phyloP scores from a whole-genome alignment of 192 early-diverging fungal genomes.

The Backusella parvicylindrica region DNA sequence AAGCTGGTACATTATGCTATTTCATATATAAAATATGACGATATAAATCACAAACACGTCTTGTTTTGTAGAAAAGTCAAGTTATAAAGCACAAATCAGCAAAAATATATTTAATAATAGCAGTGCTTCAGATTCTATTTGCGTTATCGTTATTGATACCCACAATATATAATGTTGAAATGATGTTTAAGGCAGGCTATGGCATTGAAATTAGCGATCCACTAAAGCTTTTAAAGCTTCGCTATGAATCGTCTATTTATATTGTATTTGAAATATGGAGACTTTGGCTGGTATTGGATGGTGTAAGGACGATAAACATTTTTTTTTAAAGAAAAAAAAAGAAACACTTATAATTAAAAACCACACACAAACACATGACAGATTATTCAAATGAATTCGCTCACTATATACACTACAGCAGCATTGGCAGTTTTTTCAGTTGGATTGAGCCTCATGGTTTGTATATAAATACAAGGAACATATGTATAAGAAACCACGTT shows the following conservation, averaged over 20 bases:
- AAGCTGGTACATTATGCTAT: not conserved
- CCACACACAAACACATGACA: not conserved
- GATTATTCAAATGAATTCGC: conserved; percentile 4
- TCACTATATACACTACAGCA: not conserved
- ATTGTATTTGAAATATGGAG: conserved; percentile 6
- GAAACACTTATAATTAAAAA: no score
- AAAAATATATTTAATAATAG: not conserved
- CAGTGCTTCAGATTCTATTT: not conserved
- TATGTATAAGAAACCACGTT: not conserved
- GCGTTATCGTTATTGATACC: not conserved
- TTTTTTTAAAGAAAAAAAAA: not conserved
- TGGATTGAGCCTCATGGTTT: not conserved
- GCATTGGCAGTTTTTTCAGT: not conserved
- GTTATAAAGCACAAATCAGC: not conserved
- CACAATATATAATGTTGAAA: not conserved
- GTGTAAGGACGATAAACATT: not conserved
- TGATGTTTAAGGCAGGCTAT: not conserved
- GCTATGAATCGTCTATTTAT: not conserved
- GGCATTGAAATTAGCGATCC: not conserved
- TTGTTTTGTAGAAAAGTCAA: not conserved
- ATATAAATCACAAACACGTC: not conserved
- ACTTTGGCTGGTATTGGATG: not conserved
- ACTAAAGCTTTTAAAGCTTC: not conserved
- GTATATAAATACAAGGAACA: not conserved
- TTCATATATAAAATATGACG: not conserved